Conservation (phyloP, 805 yeast genomes). For the Ogataea paraovalis region DNA sequence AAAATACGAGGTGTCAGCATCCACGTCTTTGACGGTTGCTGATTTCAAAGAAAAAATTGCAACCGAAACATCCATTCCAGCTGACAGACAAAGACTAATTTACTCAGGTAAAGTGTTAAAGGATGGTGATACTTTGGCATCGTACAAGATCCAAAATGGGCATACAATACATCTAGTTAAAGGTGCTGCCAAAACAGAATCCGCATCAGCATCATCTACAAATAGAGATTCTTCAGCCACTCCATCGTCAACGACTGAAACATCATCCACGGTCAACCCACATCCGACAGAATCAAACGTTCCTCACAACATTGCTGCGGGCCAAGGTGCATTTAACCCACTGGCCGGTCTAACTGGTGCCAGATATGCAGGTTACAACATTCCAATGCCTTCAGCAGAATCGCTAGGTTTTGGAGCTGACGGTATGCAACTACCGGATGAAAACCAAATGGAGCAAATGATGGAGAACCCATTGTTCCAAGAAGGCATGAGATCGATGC, state of each 20-base stretch:
- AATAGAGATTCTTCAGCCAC: slow-evolving; percentile 13
- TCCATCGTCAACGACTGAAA: slow-evolving; percentile 23
- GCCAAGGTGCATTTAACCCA: slow-evolving; percentile 85
- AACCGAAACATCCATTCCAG: slow-evolving; percentile 59
- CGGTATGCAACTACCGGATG: slow-evolving; percentile 78
- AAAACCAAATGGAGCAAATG: slow-evolving; percentile 70
- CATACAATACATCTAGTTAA: slow-evolving; percentile 88
- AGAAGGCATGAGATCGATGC: slow-evolving; percentile 76
- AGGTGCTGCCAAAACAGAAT: slow-evolving; percentile 48
- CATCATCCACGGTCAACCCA: slow-evolving; percentile 14
- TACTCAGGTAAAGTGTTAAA: slow-evolving; percentile 93
- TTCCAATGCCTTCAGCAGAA: slow-evolving; percentile 78
- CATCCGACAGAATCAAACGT: slow-evolving; percentile 4
- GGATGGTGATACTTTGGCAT: slow-evolving; percentile 68
- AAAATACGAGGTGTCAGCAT: slow-evolving; percentile 64
- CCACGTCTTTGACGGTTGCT: slow-evolving; percentile 51
- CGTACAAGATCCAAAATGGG: slow-evolving; percentile 79
- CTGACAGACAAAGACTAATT: slow-evolving; percentile 80
- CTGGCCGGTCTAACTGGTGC: slow-evolving; percentile 93
- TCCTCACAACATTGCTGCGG: slow-evolving; percentile 49
- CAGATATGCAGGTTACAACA: slow-evolving; percentile 82
- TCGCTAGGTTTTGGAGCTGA: slow-evolving; percentile 74
- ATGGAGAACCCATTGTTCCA: slow-evolving; percentile 79
- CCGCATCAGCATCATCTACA: slow-evolving; percentile 13
- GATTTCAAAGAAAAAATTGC: slow-evolving; percentile 68